A percentile compares a stretch with the other conserved stretches of the same genome.
Conservation (phyloP, 345 rosid species). For the Microthlaspi erraticum region DNA sequence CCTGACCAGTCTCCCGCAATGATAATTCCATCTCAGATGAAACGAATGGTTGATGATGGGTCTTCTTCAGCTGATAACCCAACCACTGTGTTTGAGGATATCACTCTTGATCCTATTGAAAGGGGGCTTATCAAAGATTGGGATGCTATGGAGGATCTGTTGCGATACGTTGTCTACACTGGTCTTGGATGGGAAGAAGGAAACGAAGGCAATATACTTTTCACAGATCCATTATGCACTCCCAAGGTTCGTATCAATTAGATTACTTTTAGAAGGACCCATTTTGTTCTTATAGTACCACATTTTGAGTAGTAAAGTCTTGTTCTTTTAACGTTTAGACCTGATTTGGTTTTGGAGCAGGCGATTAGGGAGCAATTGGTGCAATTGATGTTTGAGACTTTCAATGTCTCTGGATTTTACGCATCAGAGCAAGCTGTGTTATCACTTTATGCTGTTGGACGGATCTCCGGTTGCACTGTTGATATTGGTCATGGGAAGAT, state of each 20-base stretch:
- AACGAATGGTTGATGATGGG: constrained; percentile 77
- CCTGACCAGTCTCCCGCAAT: constrained; percentile 94
- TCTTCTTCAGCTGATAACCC: constrained; percentile 58
- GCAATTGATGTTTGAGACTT: constrained; percentile 96
- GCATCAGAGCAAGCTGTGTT: constrained; percentile 98
- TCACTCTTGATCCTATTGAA: constrained; percentile 75
- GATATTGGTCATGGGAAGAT: constrained; percentile 99
- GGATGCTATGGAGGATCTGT: constrained; percentile 98
- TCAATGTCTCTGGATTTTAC: constrained; percentile 96
- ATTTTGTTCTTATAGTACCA: background rate
- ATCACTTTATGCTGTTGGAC: constrained; percentile 95
- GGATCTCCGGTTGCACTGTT: constrained; percentile 98
- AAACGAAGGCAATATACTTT: constrained; percentile 92
- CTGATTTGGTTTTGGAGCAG: constrained; percentile 50
- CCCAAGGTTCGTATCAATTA: constrained; percentile 71
- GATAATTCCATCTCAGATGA: constrained; percentile 92
- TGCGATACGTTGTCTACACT: constrained; percentile 82
- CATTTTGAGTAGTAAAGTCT: background rate
- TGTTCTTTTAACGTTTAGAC: background rate
- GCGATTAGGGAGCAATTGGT: constrained; percentile 90
- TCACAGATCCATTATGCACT: constrained; percentile 90
- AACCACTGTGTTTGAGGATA: constrained; percentile 52
- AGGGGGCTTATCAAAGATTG: constrained; percentile 83
- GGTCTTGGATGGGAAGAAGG: constrained; percentile 99
- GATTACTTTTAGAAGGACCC: background rate